phyloP scores from a whole-genome alignment of 1,284 basidiomycete genomes.

The Sporisorium iseilematis-ciliati region DNA sequence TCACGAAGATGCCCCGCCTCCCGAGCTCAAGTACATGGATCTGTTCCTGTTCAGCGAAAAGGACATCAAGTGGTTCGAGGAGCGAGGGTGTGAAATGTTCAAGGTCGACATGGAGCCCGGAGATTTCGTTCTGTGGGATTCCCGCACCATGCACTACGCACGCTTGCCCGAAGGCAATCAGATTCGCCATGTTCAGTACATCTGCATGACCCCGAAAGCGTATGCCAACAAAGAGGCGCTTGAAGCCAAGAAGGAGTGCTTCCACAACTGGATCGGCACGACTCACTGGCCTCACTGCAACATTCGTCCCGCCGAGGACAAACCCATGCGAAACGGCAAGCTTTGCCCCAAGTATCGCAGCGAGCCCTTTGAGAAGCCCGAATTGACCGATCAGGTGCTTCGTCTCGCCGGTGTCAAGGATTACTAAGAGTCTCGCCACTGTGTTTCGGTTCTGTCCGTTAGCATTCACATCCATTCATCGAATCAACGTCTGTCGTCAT shows the following conservation, averaged over 20 bases:
- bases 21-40: slow-evolving; percentile 49
- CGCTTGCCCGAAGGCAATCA: slow-evolving; percentile 15
- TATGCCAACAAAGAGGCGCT: slow-evolving; percentile 16
- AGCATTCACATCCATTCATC: not conserved
- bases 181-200: slow-evolving; percentile 40
- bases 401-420: slow-evolving; percentile 18
- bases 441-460: no score
- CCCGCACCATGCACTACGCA: slow-evolving; percentile 53
- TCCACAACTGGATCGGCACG: slow-evolving; percentile 24
- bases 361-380: slow-evolving; percentile 24
- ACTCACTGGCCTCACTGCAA: slow-evolving; percentile 33
- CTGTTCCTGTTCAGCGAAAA: slow-evolving; percentile 64
- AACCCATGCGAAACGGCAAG: slow-evolving; percentile 17
- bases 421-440: not conserved
- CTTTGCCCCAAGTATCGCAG: slow-evolving; percentile 21
- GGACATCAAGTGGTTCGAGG: slow-evolving; percentile 64
- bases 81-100: slow-evolving; percentile 59
- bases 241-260: slow-evolving; percentile 20
- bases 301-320: slow-evolving; percentile 17
- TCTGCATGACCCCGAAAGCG: slow-evolving; percentile 17
- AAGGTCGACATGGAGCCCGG: slow-evolving; percentile 63
- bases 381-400: slow-evolving; percentile 17
- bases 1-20: slow-evolving; percentile 53
- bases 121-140: slow-evolving; percentile 61
- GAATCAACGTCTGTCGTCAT: no score